Percentiles rank a stretch among this genome's conserved stretches.
These are phyloP conservation scores for Canna indica DNA, from an alignment of 176 grass and related monocot genomes.

Conservation along the genomic window DNA sequence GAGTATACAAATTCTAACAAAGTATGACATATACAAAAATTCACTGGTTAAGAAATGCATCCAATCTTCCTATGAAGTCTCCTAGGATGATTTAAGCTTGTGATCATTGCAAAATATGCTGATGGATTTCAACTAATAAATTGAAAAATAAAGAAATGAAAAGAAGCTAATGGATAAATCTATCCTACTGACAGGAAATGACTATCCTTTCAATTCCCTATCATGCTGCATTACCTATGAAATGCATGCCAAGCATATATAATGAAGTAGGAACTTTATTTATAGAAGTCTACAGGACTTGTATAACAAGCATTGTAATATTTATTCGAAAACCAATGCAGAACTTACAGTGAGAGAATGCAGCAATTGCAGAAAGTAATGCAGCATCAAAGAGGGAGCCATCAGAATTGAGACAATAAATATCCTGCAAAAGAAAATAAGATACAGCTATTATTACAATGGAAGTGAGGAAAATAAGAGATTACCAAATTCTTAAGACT, in stretches of 20 bases:
- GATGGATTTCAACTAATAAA: background rate
- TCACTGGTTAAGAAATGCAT: background rate
- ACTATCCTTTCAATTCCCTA: no score
- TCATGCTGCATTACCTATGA: no score
- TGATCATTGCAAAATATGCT: background rate
- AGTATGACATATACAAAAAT: no score
- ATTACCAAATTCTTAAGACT: conserved; percentile 1
- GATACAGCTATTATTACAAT: background rate
- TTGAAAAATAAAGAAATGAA: background rate
- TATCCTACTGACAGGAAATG: background rate
- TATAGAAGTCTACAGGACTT: no score
- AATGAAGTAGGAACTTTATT: no score
- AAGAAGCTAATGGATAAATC: background rate
- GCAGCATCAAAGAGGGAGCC: conserved; percentile 82
- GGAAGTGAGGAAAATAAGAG: conserved; percentile 22
- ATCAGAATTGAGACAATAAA: conserved; percentile 89
- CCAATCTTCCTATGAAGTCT: background rate
- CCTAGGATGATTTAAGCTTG: background rate
- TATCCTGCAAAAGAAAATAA: conserved; percentile 48
- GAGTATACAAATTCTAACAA: no score
- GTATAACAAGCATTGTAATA: no score
- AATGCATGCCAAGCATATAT: no score
- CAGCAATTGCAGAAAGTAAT: conserved; percentile 66
- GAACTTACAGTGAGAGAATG: conserved; percentile 67
- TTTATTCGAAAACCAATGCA: background rate